Evolutionary conservation across 2,329 filamentous ascomycete species (phyloP), one percentile per base, ranked within the genome.

Genomic region (Curvularia sp.): DNA sequence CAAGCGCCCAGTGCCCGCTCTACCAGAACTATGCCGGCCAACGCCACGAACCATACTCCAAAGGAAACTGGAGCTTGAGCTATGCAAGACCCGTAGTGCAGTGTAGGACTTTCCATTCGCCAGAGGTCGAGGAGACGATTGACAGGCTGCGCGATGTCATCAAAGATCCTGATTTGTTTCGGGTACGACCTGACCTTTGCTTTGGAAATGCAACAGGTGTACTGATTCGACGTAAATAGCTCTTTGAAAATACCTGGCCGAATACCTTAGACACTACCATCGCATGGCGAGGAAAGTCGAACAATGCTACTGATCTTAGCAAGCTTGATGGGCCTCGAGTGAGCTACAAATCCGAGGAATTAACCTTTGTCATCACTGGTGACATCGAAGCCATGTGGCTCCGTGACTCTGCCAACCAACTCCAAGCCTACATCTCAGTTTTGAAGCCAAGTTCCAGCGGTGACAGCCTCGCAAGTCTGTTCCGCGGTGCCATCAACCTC

Each of bases 201-300:
- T 47, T n/a, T 21, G 15, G 12, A 2, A 2, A 12, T 8, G 5
- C 28, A 7, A 25, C 34, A 4, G 5, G 23, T 15, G 6, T 38
- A 49, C 47, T 59, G 19, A 55, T 19, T 12, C 23, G 21, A 8
- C 8, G 9, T 32, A 8, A 2, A 7, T 27, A 59, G 55, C 77
- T 93, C 3, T 92, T 93, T 67, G 79, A 87, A 67, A 93, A 93
- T 71, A 80, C 85, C 1, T 92, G 86, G 76, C 89, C 90, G 0
- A 92, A 90, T 74, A 91, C 89, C 0, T 78, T 93, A n/a, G 89
- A 92, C 70, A 92, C 89, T 0, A 89, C 89, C 0, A 83, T 92
- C 47, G 82, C 82, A 55, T 92, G 88, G 89, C 85, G 82, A 50
- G 89, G 89, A 1, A 77, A 79, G 51, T 81, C 80, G 7, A 82